These are phyloP conservation scores for Bathelium albidoporum DNA, from an alignment of 495 filamentous ascomycete genomes.

Conservation along the genomic window DNA sequence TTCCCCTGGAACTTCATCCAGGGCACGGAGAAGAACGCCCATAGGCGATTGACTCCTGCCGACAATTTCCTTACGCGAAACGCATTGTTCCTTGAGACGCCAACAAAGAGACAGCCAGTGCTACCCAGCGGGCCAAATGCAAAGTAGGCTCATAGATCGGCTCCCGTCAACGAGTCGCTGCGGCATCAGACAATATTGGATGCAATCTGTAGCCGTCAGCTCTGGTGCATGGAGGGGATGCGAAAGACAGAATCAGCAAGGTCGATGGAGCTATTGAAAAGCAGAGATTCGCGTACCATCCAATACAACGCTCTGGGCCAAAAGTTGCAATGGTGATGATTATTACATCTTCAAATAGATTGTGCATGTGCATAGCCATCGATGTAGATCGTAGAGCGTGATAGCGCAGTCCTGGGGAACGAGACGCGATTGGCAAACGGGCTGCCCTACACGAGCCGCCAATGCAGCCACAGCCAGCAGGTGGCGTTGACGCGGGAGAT, in stretches of 20 bases:
- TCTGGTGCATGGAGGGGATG: background rate
- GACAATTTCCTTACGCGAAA: constrained; percentile 1
- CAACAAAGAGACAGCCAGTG: constrained; percentile 1
- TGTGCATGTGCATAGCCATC: background rate
- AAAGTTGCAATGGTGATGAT: background rate
- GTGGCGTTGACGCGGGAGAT: no score
- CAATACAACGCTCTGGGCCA: background rate
- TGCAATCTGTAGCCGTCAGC: background rate
- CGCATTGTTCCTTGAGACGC: background rate
- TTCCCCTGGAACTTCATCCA: constrained; percentile 39
- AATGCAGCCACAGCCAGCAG: constrained; percentile 6
- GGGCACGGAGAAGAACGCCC: constrained; percentile 1
- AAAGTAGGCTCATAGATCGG: background rate
- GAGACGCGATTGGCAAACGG: background rate
- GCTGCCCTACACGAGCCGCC: constrained; percentile 5
- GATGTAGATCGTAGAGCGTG: background rate
- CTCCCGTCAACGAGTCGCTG: background rate
- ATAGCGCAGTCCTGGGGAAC: background rate
- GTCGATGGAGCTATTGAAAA: background rate
- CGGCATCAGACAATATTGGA: background rate
- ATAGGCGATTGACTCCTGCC: background rate
- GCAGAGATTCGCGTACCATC: background rate
- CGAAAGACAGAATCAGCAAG: background rate
- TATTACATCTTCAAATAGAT: background rate
- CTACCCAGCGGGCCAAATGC: background rate